Evolutionary conservation across 148 eudicot species (phyloP).

Genomic region (Rhododendron kiyosumense): DNA sequence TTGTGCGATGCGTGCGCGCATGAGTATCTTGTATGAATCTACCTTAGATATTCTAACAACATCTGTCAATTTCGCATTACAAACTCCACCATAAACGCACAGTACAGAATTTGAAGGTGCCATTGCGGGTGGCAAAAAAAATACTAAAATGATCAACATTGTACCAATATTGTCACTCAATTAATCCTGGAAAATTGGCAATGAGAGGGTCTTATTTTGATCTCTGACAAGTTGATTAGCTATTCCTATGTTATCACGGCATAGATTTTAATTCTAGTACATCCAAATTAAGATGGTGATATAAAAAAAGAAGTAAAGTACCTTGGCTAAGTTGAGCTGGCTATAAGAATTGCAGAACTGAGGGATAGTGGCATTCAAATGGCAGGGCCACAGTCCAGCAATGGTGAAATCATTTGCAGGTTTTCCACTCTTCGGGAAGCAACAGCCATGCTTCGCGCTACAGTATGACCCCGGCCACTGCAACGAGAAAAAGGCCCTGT

Average conservation of each 20-base stretch:
- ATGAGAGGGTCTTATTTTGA: not conserved
- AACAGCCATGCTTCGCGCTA: slow-evolving; percentile 3
- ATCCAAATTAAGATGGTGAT: not conserved
- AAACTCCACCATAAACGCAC: not conserved
- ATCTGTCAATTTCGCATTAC: not conserved
- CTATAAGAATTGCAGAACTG: not conserved
- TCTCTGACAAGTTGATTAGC: not conserved
- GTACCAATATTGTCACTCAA: not conserved
- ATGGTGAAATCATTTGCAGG: slow-evolving; percentile 2
- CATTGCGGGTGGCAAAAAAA: not conserved
- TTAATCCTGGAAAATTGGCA: not conserved
- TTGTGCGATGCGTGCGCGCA: too few relatives aligned
- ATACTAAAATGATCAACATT: not conserved
- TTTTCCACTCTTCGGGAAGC: not conserved
- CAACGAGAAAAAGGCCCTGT: too few relatives aligned
- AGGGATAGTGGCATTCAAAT: not conserved
- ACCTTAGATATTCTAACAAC: not conserved
- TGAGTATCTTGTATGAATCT: not conserved
- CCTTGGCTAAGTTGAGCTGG: not conserved
- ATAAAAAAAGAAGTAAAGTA: not conserved
- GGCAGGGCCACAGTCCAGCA: slow-evolving; percentile 3
- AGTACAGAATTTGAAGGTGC: not conserved
- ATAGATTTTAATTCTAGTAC: not conserved
- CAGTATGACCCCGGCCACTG: slow-evolving; percentile 9
- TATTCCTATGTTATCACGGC: not conserved